A percentile compares a stretch with the other conserved stretches of the same genome.
These are phyloP conservation scores for Coprinopsis sp. DNA, from an alignment of 768 basidiomycete species.

Conservation along the genomic window DNA sequence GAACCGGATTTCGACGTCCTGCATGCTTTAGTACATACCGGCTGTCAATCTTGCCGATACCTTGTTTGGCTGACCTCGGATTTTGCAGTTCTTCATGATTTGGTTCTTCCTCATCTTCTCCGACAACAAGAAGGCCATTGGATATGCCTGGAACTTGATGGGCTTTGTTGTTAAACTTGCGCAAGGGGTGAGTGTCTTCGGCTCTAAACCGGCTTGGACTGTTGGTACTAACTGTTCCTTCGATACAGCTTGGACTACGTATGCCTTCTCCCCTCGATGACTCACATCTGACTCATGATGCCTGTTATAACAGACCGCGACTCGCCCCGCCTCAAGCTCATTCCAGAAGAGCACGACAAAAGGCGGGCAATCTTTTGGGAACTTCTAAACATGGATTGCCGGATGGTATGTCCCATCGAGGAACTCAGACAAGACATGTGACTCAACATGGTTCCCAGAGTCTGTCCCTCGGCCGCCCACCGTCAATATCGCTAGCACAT, in stretches of 20 bases:
- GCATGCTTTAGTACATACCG: conserved; percentile 50
- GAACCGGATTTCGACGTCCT: conserved; percentile 71
- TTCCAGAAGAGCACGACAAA: conserved; percentile 69
- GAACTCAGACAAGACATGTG: background rate
- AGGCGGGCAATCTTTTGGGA: conserved; percentile 73
- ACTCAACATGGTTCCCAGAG: conserved; percentile 34
- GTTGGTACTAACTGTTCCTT: conserved; percentile 8
- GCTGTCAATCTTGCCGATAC: background rate
- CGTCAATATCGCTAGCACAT: conserved; percentile 59
- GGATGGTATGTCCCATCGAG: conserved; percentile 40
- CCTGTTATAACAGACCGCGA: conserved; percentile 53
- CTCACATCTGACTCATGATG: conserved; percentile 6
- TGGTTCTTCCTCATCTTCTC: conserved; percentile 74
- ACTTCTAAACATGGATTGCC: conserved; percentile 64
- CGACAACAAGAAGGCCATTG: conserved; percentile 66
- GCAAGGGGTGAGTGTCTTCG: conserved; percentile 51
- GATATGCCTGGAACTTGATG: conserved; percentile 74
- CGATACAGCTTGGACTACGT: conserved; percentile 61
- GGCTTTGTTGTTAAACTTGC: conserved; percentile 70
- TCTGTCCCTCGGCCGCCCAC: conserved; percentile 66
- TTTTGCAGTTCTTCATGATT: conserved; percentile 54
- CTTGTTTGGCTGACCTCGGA: too few species aligned
- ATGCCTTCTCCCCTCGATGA: conserved; percentile 26
- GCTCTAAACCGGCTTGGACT: conserved; percentile 9
- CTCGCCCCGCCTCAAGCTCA: conserved; percentile 52